Evolutionary conservation across 257 asterid species (phyloP).

Genomic region (Sherardia arvensis): DNA sequence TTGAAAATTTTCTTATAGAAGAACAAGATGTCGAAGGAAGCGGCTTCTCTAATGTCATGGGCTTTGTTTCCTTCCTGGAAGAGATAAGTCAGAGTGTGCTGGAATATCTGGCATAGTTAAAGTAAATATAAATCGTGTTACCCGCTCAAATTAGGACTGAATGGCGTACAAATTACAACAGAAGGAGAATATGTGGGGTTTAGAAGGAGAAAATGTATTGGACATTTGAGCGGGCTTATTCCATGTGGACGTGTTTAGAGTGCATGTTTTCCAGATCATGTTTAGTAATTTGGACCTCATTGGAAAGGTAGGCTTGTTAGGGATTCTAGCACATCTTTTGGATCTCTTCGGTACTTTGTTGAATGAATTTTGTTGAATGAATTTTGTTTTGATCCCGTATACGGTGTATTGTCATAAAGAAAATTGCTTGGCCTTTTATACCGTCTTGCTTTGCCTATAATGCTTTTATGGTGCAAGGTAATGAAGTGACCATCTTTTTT

Average conservation of each 20-base stretch:
- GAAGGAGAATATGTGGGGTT: no score
- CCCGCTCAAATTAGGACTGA: background rate
- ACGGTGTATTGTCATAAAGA: background rate
- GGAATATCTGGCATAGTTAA: slow-evolving; percentile 38
- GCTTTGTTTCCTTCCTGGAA: slow-evolving; percentile 84
- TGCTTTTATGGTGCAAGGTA: no score
- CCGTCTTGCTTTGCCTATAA: no score
- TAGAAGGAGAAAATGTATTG: no score
- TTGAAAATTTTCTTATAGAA: slow-evolving; percentile 91
- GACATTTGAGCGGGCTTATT: background rate
- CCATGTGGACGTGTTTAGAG: background rate
- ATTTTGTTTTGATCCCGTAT: background rate
- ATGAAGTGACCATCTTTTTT: no score
- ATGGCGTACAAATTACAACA: slow-evolving; percentile 1
- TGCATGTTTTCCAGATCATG: background rate
- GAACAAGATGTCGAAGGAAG: slow-evolving; percentile 89
- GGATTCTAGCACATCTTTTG: no score
- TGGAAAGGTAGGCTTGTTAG: background rate
- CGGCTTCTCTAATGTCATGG: slow-evolving; percentile 78
- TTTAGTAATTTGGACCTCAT: background rate
- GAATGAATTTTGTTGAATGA: background rate
- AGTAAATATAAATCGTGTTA: background rate
- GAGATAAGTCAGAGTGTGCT: slow-evolving; percentile 66
- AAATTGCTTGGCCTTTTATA: no score
- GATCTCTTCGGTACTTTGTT: background rate